A percentile compares a stretch with the other conserved stretches of the same genome.
These are phyloP conservation scores for Sungouiozyma ichnusensis DNA, from an alignment of 805 yeast species.

Conservation along the genomic window DNA sequence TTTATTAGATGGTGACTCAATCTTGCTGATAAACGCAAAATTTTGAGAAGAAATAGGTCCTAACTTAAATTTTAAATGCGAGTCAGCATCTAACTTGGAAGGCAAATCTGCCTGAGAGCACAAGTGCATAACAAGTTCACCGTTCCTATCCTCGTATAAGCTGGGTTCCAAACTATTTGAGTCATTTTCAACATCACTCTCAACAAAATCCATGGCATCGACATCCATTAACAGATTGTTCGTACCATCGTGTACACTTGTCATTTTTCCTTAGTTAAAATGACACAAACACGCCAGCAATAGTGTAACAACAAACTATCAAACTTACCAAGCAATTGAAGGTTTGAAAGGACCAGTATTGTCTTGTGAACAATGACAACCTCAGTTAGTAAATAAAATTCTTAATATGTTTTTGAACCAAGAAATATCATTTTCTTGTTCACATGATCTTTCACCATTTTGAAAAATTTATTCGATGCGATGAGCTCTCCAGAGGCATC, in stretches of 20 bases:
- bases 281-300: no score
- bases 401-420: not conserved
- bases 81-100: constrained; percentile 6
- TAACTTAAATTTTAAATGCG: constrained; percentile 33
- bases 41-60: constrained; percentile 37
- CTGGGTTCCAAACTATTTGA: constrained; percentile 8
- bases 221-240: constrained; percentile 20
- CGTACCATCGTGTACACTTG: not conserved
- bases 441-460: no score
- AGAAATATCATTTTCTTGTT: no score
- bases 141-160: constrained; percentile 18
- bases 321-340: no score
- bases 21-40: constrained; percentile 30
- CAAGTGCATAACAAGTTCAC: constrained; percentile 15
- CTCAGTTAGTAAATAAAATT: no score
- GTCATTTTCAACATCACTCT: constrained; percentile 7
- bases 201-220: constrained; percentile 18
- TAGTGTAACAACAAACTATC: no score
- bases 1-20: constrained; percentile 30
- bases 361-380: no score
- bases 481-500: not conserved
- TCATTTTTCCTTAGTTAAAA: no score
- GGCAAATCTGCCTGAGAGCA: constrained; percentile 10
- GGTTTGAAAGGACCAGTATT: no score
- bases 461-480: constrained; percentile 4